Conservation (phyloP, 345 rosid species). For the Psidium friedrichsthalianum region DNA sequence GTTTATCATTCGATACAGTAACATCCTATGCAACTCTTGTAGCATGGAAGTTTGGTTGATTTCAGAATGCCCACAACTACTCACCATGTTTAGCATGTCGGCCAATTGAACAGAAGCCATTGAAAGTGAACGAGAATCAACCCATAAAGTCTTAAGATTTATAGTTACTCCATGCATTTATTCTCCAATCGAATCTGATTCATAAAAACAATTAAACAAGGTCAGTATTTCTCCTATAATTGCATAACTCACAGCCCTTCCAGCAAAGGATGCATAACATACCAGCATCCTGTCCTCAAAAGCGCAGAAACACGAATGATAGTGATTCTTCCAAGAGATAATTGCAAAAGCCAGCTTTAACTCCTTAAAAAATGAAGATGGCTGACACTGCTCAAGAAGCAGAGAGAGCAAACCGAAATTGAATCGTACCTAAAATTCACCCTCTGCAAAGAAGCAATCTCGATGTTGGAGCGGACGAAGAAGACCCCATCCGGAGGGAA, state of each 20-base stretch:
- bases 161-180: not conserved
- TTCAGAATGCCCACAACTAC: not conserved
- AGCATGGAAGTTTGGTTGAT: not conserved
- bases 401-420: not conserved
- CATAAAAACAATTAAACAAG: not conserved
- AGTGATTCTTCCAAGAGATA: not conserved
- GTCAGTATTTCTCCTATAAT: not conserved
- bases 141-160: not conserved
- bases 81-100: not conserved
- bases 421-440: constrained; percentile 58
- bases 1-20: not conserved
- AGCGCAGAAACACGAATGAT: not conserved
- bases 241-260: not conserved
- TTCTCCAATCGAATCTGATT: not conserved
- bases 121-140: not conserved
- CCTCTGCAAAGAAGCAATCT: constrained; percentile 65
- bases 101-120: not conserved
- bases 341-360: not conserved
- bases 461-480: constrained; percentile 69
- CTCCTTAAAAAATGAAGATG: not conserved
- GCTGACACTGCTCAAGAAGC: not conserved
- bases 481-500: constrained; percentile 86
- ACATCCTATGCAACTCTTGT: not conserved
- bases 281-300: not conserved
- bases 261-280: not conserved